These are phyloP conservation scores for Aspergillus pseudotamarii DNA, from an alignment of 2,329 filamentous ascomycete genomes.

Conservation along the genomic window DNA sequence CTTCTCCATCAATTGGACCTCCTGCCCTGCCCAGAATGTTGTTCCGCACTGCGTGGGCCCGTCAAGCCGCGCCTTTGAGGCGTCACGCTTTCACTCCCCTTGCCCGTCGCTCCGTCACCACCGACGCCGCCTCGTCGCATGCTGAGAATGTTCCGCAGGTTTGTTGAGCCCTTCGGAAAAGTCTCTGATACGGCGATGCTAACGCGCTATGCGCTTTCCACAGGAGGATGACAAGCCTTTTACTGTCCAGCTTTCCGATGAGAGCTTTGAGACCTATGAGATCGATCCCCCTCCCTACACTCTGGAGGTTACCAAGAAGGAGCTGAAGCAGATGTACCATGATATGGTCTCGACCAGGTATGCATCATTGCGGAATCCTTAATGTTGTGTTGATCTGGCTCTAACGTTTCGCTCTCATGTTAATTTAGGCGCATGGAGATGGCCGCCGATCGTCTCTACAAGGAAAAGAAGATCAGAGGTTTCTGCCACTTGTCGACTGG, in stretches of 20 bases:
- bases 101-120: constrained; percentile 79
- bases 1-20: constrained; percentile 33
- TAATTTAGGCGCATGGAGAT: constrained; percentile 91
- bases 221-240: constrained; percentile 95
- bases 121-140: constrained; percentile 89
- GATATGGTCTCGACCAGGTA: constrained; percentile 96
- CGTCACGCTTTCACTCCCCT: constrained; percentile 49
- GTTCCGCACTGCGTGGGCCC: constrained; percentile 68
- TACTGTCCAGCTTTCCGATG: constrained; percentile 87
- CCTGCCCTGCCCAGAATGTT: constrained; percentile 59
- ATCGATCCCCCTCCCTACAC: constrained; percentile 94
- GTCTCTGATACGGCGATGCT: constrained; percentile 19
- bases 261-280: constrained; percentile 99
- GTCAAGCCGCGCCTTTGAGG: constrained; percentile 61
- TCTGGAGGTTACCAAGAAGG: constrained; percentile 91
- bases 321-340: constrained; percentile 98
- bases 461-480: constrained; percentile 99
- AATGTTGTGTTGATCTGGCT: neutral
- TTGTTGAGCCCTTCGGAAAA: constrained; percentile 46
- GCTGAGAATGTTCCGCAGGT: constrained; percentile 77
- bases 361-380: constrained; percentile 33
- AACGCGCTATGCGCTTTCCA: constrained; percentile 20
- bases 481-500: constrained; percentile 99
- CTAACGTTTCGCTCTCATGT: neutral
- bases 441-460: constrained; percentile 98